These are phyloP conservation scores for Phyllosticta ampelicida DNA, from an alignment of 2,329 filamentous ascomycete species.

Conservation along the genomic window DNA sequence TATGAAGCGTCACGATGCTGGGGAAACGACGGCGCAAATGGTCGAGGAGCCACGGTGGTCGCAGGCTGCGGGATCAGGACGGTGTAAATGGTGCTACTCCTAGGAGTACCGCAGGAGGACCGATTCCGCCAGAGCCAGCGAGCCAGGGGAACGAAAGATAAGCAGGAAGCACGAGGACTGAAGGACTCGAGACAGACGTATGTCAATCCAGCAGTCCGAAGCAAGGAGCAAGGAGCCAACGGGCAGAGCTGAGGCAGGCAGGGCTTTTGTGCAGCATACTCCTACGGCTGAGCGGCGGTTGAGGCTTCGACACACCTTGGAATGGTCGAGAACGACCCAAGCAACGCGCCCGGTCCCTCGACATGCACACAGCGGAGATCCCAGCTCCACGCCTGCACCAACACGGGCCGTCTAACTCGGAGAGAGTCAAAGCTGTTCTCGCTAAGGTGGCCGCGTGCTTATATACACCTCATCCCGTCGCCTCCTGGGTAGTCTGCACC, in stretches of 20 bases:
- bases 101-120: background rate
- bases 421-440: background rate
- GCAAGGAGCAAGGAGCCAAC: background rate
- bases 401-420: no score
- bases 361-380: background rate
- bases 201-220: background rate
- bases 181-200: background rate
- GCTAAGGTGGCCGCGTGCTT: background rate
- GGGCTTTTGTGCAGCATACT: background rate
- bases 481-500: background rate
- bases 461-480: background rate
- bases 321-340: conserved; percentile 9
- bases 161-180: background rate
- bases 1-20: background rate
- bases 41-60: background rate
- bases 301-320: conserved; percentile 4
- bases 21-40: background rate
- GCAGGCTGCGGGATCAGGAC: background rate
- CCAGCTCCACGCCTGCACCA: background rate
- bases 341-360: background rate
- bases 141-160: background rate
- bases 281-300: conserved; percentile 8
- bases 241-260: background rate
- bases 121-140: background rate
- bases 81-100: no score